Evolutionary conservation across 139 green algal genomes (phyloP).

Genomic region (Marvania coccoides): DNA sequence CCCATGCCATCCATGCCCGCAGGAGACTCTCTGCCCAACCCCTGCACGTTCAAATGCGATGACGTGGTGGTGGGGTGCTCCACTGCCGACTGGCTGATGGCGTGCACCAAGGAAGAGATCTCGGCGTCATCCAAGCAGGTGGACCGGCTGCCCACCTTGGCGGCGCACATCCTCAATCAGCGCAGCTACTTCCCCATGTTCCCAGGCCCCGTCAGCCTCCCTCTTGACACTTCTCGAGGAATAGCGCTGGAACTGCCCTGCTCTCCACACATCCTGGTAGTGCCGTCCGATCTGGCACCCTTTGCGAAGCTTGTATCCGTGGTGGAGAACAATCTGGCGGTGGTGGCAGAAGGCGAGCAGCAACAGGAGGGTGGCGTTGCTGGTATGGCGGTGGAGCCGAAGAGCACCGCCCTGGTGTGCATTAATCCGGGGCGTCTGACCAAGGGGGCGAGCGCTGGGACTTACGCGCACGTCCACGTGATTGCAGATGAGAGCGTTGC

Average conservation of each 20-base stretch:
- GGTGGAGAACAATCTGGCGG: background rate
- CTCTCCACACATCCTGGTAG: constrained; percentile 78
- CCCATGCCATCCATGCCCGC: constrained; percentile 22
- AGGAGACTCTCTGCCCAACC: constrained; percentile 38
- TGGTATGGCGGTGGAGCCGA: background rate
- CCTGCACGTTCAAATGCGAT: constrained; percentile 24
- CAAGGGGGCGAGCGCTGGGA: constrained; percentile 58
- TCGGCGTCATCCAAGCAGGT: background rate
- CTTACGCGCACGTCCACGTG: constrained; percentile 59
- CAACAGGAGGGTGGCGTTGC: no score
- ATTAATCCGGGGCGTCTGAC: constrained; percentile 75
- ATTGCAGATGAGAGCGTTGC: background rate
- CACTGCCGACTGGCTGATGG: constrained; percentile 47
- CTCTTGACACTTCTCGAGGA: constrained; percentile 63
- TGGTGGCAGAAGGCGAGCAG: background rate
- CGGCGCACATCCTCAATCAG: constrained; percentile 69
- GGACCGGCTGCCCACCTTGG: constrained; percentile 69
- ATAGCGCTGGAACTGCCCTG: constrained; percentile 45
- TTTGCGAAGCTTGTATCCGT: constrained; percentile 75
- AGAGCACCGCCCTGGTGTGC: constrained; percentile 33
- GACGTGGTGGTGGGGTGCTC: constrained; percentile 28
- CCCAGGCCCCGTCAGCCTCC: constrained; percentile 53
- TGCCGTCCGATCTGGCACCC: constrained; percentile 83
- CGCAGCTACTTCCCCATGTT: constrained; percentile 85
- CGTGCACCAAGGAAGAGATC: constrained; percentile 35